Evolutionary conservation across 2,329 filamentous ascomycete species (phyloP).

Genomic region (Diplodia mutila): DNA sequence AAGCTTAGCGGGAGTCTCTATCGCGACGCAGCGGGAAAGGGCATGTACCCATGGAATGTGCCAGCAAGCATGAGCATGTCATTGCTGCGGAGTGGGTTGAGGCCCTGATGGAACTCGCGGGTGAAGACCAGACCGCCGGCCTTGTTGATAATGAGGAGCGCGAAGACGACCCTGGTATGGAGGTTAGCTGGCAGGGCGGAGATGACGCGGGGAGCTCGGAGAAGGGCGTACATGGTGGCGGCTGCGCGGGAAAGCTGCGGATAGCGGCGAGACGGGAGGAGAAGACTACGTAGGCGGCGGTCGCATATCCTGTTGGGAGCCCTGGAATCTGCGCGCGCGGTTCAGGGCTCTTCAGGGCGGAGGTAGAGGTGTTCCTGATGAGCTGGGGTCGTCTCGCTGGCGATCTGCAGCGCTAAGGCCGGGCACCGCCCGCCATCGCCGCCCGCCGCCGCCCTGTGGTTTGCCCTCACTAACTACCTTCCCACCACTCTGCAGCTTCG

Average conservation of each 20-base stretch:
- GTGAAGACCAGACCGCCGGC: slow-evolving; percentile 96
- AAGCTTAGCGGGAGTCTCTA: slow-evolving; percentile 11
- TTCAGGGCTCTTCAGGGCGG: neutral
- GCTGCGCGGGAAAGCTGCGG: neutral
- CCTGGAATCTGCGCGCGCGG: neutral
- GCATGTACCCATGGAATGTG: slow-evolving; percentile 85
- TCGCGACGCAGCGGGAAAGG: slow-evolving; percentile 1
- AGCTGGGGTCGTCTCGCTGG: neutral
- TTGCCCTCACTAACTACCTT: neutral
- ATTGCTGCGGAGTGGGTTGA: slow-evolving; percentile 89
- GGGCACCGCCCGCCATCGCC: slow-evolving; percentile 2
- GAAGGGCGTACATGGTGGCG: slow-evolving; percentile 21
- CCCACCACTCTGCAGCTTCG: slow-evolving; percentile 10
- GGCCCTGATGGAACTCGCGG: slow-evolving; percentile 83
- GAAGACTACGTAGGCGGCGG: slow-evolving; percentile 1
- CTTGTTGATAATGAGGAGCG: slow-evolving; percentile 98
- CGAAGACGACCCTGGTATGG: slow-evolving; percentile 79
- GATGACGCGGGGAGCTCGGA: slow-evolving; percentile 9
- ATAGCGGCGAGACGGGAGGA: neutral
- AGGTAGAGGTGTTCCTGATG: slow-evolving; percentile 2
- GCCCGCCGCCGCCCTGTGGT: neutral
- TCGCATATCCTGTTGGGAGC: slow-evolving; percentile 5
- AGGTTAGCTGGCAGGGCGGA: slow-evolving; percentile 10
- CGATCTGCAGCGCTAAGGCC: slow-evolving; percentile 5
- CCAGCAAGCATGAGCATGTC: slow-evolving; percentile 96